Evolutionary conservation across 2,329 filamentous ascomycete species (phyloP).

Genomic region (Alternaria angustiovoidea): DNA sequence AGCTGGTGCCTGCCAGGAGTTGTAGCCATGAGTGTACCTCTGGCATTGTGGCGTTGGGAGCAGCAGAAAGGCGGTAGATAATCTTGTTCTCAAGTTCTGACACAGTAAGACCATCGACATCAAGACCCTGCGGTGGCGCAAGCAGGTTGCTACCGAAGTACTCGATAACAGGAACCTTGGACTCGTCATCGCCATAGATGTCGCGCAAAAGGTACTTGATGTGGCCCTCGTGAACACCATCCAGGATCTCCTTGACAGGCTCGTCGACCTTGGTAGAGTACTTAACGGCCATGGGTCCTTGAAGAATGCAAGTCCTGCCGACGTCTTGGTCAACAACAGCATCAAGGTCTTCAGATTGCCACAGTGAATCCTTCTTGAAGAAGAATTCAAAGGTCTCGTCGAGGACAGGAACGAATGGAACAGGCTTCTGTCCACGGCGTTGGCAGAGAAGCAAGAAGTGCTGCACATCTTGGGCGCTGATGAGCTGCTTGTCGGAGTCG

Average conservation of each 20-base stretch:
- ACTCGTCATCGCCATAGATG: conserved; percentile 76
- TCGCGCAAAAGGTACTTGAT: conserved; percentile 82
- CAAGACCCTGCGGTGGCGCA: conserved; percentile 69
- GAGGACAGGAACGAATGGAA: conserved; percentile 92
- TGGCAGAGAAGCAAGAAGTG: conserved; percentile 94
- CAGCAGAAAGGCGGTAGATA: conserved; percentile 81
- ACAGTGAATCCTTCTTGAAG: conserved; percentile 99
- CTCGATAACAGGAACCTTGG: conserved; percentile 82
- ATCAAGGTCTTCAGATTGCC: conserved; percentile 98
- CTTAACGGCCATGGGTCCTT: conserved; percentile 90
- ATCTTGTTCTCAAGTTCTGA: conserved; percentile 81
- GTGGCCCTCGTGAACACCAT: conserved; percentile 87
- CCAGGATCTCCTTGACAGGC: conserved; percentile 92
- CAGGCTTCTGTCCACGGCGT: conserved; percentile 91
- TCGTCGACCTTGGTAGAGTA: conserved; percentile 91
- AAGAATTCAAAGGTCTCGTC: conserved; percentile 99
- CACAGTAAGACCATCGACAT: conserved; percentile 86
- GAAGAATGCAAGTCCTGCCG: conserved; percentile 92
- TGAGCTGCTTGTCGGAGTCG: conserved; percentile 86
- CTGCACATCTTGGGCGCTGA: conserved; percentile 98
- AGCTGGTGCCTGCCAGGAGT: conserved; percentile 82
- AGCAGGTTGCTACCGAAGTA: conserved; percentile 93
- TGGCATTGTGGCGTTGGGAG: conserved; percentile 77
- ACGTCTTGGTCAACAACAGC: conserved; percentile 97
- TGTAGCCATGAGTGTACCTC: conserved; percentile 84